These are phyloP conservation scores for Penicillium hesseltinei DNA, from an alignment of 2,329 filamentous ascomycete genomes.

Conservation along the genomic window DNA sequence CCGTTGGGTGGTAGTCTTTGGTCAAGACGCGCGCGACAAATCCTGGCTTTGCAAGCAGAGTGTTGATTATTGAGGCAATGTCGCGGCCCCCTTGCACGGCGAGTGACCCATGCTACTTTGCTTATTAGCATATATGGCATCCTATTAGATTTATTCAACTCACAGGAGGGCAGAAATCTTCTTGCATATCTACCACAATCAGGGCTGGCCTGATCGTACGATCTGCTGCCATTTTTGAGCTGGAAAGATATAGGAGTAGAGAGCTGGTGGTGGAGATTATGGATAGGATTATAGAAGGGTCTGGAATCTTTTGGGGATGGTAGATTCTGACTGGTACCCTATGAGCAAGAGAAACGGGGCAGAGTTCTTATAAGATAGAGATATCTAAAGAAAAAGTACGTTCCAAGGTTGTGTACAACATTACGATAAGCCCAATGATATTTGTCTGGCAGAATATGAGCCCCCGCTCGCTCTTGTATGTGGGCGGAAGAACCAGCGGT, in stretches of 20 bases:
- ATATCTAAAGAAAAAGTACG: neutral
- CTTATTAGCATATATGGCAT: neutral
- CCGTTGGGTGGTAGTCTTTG: constrained; percentile 82
- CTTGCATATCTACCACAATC: constrained; percentile 82
- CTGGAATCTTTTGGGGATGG: neutral
- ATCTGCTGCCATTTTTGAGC: neutral
- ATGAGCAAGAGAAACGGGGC: neutral
- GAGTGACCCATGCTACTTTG: constrained; percentile 71
- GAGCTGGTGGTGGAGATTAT: no score
- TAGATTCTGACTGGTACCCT: neutral
- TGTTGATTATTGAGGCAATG: constrained; percentile 70
- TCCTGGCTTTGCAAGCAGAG: constrained; percentile 63
- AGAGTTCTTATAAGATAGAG: neutral
- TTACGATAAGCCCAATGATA: neutral
- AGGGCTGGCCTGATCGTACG: constrained; percentile 51
- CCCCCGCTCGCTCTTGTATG: no score
- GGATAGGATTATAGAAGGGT: neutral
- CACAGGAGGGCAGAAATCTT: constrained; percentile 92
- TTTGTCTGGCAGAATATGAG: constrained; percentile 8
- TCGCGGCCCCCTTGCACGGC: constrained; percentile 72
- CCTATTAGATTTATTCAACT: constrained; percentile 30
- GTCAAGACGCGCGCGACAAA: constrained; percentile 78
- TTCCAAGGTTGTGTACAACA: neutral
- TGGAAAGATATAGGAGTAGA: neutral
- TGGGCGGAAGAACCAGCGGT: neutral